These are phyloP conservation scores for Nicotiana knightiana DNA, from an alignment of 257 asterid species.

Conservation along the genomic window DNA sequence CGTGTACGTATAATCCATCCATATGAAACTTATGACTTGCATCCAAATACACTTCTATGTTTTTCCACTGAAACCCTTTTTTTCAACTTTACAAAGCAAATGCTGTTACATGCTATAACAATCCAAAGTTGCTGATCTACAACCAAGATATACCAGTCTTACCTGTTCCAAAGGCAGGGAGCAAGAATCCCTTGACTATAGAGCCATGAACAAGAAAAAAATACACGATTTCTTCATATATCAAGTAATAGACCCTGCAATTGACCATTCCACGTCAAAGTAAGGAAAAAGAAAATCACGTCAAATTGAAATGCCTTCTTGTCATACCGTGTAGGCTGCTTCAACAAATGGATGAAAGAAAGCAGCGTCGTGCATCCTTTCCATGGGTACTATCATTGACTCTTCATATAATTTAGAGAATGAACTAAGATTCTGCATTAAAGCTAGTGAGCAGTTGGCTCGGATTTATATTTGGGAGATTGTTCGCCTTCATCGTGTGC, in stretches of 20 bases:
- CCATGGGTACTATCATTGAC: conserved; percentile 10
- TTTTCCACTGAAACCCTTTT: not conserved
- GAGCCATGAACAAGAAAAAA: conserved; percentile 26
- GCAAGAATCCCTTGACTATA: conserved; percentile 28
- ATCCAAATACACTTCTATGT: not conserved
- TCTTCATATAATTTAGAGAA: conserved; percentile 8
- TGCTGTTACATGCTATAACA: not conserved
- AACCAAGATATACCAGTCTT: conserved; percentile 7
- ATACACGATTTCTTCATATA: conserved; percentile 28
- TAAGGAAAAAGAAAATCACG: not conserved
- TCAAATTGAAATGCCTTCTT: not conserved
- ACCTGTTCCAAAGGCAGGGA: conserved; percentile 30
- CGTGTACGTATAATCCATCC: not conserved
- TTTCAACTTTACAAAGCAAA: not conserved
- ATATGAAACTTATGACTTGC: not conserved
- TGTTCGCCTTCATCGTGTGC: no score
- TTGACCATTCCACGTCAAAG: not conserved
- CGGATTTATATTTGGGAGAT: no score
- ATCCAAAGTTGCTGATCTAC: not conserved
- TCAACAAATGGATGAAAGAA: conserved; percentile 30
- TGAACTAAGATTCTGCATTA: conserved; percentile 16
- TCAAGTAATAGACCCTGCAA: conserved; percentile 32
- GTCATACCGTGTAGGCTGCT: conserved; percentile 29
- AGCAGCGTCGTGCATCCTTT: conserved; percentile 18
- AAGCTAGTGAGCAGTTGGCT: conserved; percentile 2